Conservation (phyloP, 345 rosid species). For the Noccaea bulbosa region DNA sequence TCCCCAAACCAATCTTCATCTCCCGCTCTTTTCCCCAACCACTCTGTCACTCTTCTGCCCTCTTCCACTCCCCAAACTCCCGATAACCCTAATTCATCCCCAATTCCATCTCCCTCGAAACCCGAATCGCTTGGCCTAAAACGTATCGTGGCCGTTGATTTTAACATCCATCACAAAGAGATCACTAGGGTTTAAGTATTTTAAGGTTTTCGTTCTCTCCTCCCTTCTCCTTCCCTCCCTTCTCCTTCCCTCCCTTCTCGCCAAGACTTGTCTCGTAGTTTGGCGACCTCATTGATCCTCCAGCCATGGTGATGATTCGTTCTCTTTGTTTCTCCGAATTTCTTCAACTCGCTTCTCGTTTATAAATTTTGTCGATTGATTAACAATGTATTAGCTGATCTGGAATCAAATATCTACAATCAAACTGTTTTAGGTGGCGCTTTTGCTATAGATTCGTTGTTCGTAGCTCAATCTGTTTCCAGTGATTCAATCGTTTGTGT, state of each 20-base stretch:
- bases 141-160: slow-evolving; percentile 45
- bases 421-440: background rate
- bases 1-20: slow-evolving; percentile 37
- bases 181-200: slow-evolving; percentile 23
- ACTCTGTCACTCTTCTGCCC: slow-evolving; percentile 24
- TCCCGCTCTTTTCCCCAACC: slow-evolving; percentile 30
- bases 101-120: slow-evolving; percentile 48
- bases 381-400: background rate
- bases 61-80: slow-evolving; percentile 50
- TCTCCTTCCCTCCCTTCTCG: background rate
- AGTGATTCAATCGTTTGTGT: no score
- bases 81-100: slow-evolving; percentile 34
- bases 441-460: slow-evolving; percentile 1
- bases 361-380: background rate
- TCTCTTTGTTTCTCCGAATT: background rate
- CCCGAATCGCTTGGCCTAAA: slow-evolving; percentile 51
- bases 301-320: slow-evolving; percentile 22
- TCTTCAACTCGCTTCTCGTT: background rate
- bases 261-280: background rate
- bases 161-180: background rate
- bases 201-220: background rate
- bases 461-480: background rate
- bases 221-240: no score
- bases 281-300: slow-evolving; percentile 15
- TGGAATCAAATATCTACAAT: background rate